Conservation (phyloP, 1,139 yeast species). For the Diutina rugosa region DNA sequence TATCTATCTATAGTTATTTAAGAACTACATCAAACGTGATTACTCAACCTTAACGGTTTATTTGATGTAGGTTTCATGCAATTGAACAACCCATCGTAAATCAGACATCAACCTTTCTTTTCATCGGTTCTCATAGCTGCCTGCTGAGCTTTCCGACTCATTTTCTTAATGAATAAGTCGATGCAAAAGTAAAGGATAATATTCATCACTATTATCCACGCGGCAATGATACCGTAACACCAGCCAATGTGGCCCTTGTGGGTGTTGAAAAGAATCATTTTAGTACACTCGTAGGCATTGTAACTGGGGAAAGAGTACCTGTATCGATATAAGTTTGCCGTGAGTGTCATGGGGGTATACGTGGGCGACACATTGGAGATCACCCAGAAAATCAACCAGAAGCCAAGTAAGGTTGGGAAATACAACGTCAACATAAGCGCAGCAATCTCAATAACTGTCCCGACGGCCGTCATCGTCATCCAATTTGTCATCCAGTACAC, state of each 20-base stretch:
- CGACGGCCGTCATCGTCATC: slow-evolving; percentile 47
- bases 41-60: too few relatives aligned
- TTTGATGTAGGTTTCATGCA: too few relatives aligned
- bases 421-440: slow-evolving; percentile 31
- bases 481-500: slow-evolving; percentile 53
- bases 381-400: slow-evolving; percentile 53
- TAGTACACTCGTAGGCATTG: slow-evolving; percentile 41
- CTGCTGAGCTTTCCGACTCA: neutral
- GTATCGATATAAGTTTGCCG: slow-evolving; percentile 40
- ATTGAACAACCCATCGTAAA: too few relatives aligned
- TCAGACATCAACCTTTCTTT: too few relatives aligned
- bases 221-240: slow-evolving; percentile 41
- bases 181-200: neutral
- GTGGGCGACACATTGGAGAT: slow-evolving; percentile 48
- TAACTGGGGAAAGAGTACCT: slow-evolving; percentile 59
- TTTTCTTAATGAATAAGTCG: neutral
- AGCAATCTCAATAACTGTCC: slow-evolving; percentile 51
- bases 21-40: too few relatives aligned
- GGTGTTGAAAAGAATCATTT: slow-evolving; percentile 43
- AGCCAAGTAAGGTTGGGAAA: slow-evolving; percentile 38
- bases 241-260: slow-evolving; percentile 45
- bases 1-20: too few relatives aligned
- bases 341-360: slow-evolving; percentile 43
- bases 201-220: slow-evolving; percentile 44
- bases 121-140: too few relatives aligned